phyloP scores from a whole-genome alignment of 2,329 filamentous ascomycete genomes.

The Aciculosporium take region DNA sequence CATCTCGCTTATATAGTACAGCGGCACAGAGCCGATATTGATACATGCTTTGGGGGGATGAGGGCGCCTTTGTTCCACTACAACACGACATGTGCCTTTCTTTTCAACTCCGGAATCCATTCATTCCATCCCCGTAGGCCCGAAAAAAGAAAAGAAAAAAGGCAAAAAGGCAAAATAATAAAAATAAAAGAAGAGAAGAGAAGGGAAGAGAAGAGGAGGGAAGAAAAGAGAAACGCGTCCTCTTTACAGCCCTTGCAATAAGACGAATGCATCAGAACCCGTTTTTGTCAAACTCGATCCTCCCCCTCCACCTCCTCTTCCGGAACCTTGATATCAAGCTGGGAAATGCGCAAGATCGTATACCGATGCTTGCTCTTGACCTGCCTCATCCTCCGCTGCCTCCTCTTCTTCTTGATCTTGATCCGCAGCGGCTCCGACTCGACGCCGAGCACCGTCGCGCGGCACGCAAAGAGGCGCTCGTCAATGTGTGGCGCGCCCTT shows the following conservation, averaged over 20 bases:
- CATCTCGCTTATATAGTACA: constrained; percentile 6
- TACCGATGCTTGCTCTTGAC: constrained; percentile 84
- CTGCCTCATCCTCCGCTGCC: constrained; percentile 55
- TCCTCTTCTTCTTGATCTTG: constrained; percentile 72
- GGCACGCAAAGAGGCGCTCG: constrained; percentile 69
- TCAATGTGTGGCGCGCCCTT: constrained; percentile 73
- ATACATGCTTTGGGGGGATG: neutral
- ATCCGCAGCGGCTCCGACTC: constrained; percentile 67
- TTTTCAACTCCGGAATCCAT: neutral
- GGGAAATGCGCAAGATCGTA: constrained; percentile 72
- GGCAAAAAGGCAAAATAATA: no score
- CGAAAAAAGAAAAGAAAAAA: no score
- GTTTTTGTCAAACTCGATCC: no score
- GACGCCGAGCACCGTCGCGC: constrained; percentile 69
- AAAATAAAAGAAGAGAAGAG: no score
- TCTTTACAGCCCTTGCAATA: no score
- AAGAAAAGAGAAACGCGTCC: no score
- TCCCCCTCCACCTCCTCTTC: constrained; percentile 24
- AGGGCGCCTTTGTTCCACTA: neutral
- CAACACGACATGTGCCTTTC: neutral
- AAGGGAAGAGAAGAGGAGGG: no score
- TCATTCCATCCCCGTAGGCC: neutral
- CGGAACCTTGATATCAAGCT: constrained; percentile 50
- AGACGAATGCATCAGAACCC: no score
- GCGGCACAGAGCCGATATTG: constrained; percentile 1